A percentile compares a stretch with the other conserved stretches of the same genome.
phyloP scores from a whole-genome alignment of 2,329 filamentous ascomycete genomes.

The Verticillium klebahnii region DNA sequence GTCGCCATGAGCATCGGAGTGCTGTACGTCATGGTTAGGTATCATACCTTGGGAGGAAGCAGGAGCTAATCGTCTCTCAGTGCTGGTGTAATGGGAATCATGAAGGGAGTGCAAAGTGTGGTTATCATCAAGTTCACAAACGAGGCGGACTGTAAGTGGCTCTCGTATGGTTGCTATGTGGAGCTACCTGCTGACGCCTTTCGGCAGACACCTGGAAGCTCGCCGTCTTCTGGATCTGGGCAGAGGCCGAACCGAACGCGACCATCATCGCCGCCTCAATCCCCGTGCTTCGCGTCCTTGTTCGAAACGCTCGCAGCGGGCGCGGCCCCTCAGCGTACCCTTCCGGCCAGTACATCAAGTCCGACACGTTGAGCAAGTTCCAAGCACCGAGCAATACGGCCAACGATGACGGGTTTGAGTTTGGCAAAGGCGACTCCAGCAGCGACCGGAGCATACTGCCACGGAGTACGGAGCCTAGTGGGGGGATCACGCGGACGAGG shows the following conservation, averaged over 20 bases:
- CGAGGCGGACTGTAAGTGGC: conserved; percentile 3
- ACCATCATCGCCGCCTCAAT: conserved; percentile 11
- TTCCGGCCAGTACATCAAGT: neutral
- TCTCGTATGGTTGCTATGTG: neutral
- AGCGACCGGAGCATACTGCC: conserved; percentile 12
- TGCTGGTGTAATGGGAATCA: conserved; percentile 10
- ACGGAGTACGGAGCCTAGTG: neutral
- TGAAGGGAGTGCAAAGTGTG: conserved; percentile 14
- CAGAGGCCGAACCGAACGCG: neutral
- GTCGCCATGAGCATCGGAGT: conserved; percentile 29
- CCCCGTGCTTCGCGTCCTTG: conserved; percentile 21
- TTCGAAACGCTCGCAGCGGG: neutral
- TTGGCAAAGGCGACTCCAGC: conserved; percentile 1
- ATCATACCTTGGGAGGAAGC: too few species aligned
- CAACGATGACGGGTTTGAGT: neutral
- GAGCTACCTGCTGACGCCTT: neutral
- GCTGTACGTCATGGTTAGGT: conserved; percentile 12
- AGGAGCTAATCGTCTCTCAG: neutral
- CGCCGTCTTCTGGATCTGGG: conserved; percentile 2
- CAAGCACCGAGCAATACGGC: neutral
- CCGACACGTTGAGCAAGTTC: neutral
- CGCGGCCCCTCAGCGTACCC: neutral
- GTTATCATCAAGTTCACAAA: conserved; percentile 1
- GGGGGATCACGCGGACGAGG: conserved; percentile 12
- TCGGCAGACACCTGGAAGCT: neutral